Conservation (phyloP, 75 land plant species). For the Ceratopteris richardii region DNA sequence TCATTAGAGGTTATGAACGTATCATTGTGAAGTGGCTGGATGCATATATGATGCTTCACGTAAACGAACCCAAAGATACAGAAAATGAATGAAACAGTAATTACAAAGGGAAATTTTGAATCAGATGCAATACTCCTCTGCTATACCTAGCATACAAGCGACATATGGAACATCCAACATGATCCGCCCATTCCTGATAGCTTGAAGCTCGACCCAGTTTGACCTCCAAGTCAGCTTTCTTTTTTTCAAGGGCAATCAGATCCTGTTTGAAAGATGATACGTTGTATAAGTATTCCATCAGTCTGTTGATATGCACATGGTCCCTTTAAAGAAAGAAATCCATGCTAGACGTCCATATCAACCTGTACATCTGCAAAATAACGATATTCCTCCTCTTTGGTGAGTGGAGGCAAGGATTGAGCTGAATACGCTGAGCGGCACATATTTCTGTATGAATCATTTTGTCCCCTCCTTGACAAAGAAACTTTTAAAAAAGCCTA, state of each 20-base stretch:
- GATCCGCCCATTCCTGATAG: conserved; percentile 21
- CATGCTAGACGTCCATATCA: not conserved
- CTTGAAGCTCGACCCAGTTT: conserved; percentile 22
- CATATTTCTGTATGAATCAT: too few species aligned
- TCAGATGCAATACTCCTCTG: too few species aligned
- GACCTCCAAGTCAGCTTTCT: conserved; percentile 11
- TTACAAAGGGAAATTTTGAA: not conserved
- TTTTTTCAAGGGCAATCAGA: conserved; percentile 11
- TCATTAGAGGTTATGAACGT: too few species aligned
- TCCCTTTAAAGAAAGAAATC: not conserved
- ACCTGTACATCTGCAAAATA: conserved; percentile 5
- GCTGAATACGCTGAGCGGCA: too few species aligned
- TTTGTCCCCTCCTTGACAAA: too few species aligned
- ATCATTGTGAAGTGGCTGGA: too few species aligned
- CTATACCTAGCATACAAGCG: conserved; percentile 27
- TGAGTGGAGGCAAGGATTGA: not conserved
- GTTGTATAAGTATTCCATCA: not conserved
- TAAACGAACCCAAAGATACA: not conserved
- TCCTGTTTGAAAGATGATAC: conserved; percentile 6
- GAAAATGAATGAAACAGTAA: not conserved
- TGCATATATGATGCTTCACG: not conserved
- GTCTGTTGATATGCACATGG: not conserved
- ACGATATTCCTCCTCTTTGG: not conserved
- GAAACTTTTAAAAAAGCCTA: too few species aligned
- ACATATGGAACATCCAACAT: conserved; percentile 14